These are phyloP conservation scores for Terfezia claveryi DNA, from an alignment of 495 filamentous ascomycete genomes.

Conservation along the genomic window DNA sequence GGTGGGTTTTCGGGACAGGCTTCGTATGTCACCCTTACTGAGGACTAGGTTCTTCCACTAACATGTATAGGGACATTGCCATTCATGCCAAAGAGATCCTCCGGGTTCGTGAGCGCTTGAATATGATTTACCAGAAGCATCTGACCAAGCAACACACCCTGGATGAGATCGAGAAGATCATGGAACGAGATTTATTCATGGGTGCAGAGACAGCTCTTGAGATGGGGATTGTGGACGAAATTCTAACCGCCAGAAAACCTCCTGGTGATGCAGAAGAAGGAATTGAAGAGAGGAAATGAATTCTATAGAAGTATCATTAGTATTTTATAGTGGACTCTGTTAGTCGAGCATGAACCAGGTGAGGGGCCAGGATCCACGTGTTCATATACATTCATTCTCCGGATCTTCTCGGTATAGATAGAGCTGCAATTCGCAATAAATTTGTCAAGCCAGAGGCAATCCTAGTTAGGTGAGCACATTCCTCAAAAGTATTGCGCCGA, in stretches of 20 bases:
- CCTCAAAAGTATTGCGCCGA: too few relatives aligned
- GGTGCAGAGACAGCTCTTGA: constrained; percentile 70
- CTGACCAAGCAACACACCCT: constrained; percentile 48
- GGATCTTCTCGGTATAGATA: too few relatives aligned
- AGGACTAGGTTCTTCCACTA: too few relatives aligned
- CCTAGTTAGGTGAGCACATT: too few relatives aligned
- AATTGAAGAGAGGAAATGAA: constrained; percentile 26
- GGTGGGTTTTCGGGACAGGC: constrained; percentile 85
- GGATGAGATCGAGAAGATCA: constrained; percentile 51
- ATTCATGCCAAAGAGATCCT: constrained; percentile 96
- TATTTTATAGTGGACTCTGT: too few relatives aligned
- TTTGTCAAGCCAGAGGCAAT: too few relatives aligned
- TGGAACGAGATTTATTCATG: constrained; percentile 94
- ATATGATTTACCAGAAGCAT: constrained; percentile 73
- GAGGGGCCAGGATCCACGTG: too few relatives aligned
- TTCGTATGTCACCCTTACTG: constrained; percentile 11
- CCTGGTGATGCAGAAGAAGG: constrained; percentile 1
- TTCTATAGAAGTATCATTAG: too few relatives aligned
- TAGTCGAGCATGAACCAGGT: too few relatives aligned
- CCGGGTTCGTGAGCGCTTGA: constrained; percentile 60
- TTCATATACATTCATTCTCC: too few relatives aligned
- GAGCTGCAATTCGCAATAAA: too few relatives aligned
- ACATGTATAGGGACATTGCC: constrained; percentile 45
- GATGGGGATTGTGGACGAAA: constrained; percentile 77
- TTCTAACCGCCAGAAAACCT: constrained; percentile 30